Percentiles rank a stretch among this genome's conserved stretches.
phyloP scores from a whole-genome alignment of 2,329 filamentous ascomycete species.

The Botrytis squamosa region DNA sequence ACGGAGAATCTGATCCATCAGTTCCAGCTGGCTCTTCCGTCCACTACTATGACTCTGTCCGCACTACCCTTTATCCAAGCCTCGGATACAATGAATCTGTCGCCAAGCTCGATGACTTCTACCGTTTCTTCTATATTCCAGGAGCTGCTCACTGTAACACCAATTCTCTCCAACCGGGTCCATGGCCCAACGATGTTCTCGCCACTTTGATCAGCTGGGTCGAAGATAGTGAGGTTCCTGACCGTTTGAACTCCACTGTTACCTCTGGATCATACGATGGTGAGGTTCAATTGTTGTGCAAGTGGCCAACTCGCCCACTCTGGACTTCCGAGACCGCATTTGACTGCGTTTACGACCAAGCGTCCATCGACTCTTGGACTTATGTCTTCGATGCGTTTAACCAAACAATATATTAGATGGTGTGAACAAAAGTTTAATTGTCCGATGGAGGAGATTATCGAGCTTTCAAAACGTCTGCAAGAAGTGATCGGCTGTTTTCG shows the following conservation, averaged over 20 bases:
- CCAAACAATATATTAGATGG: background rate
- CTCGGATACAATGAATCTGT: background rate
- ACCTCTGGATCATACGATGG: background rate
- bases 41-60: background rate
- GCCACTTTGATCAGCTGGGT: background rate
- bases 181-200: background rate
- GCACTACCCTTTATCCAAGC: background rate
- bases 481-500: no score
- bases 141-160: background rate
- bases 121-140: background rate
- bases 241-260: background rate
- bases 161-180: background rate
- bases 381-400: background rate
- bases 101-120: background rate
- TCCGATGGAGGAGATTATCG: fast-evolving
- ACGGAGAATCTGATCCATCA: background rate
- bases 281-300: background rate
- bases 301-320: background rate
- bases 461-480: no score
- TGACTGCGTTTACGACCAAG: background rate
- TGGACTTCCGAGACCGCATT: background rate
- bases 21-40: background rate
- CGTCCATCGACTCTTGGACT: background rate
- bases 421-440: fast-evolving
- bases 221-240: background rate